These are phyloP conservation scores for Fusarium cicatricum DNA, from an alignment of 2,329 filamentous ascomycete species.

Conservation along the genomic window DNA sequence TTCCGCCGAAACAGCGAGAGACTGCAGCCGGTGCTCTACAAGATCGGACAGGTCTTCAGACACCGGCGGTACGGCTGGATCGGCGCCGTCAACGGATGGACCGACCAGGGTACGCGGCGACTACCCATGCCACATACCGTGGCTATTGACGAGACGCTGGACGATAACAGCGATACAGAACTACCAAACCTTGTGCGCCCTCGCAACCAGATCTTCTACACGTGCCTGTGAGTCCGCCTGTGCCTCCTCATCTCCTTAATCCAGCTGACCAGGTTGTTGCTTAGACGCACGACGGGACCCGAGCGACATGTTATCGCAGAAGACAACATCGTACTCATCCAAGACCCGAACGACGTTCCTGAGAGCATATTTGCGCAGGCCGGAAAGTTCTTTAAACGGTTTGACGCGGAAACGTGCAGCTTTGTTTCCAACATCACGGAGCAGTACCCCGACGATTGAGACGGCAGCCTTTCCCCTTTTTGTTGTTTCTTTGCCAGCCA, in stretches of 20 bases:
- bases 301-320: constrained; percentile 60
- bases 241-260: background rate
- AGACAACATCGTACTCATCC: constrained; percentile 77
- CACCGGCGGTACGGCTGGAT: constrained; percentile 83
- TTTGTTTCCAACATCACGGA: constrained; percentile 86
- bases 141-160: constrained; percentile 39
- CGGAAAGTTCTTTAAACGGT: constrained; percentile 89
- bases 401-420: constrained; percentile 68
- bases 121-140: constrained; percentile 40
- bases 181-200: constrained; percentile 40
- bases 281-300: constrained; percentile 45
- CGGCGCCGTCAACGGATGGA: constrained; percentile 91
- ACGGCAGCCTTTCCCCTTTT: background rate
- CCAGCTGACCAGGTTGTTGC: constrained; percentile 11
- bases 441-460: constrained; percentile 85
- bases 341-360: constrained; percentile 56
- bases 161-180: constrained; percentile 42
- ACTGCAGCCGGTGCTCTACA: constrained; percentile 55
- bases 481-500: background rate
- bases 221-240: constrained; percentile 75
- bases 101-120: constrained; percentile 54
- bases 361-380: constrained; percentile 71
- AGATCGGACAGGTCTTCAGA: constrained; percentile 83
- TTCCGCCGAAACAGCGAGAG: constrained; percentile 42
- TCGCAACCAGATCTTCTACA: constrained; percentile 69